Evolutionary conservation across 192 early-diverging fungal genomes (phyloP), one percentile per base, ranked within the genome.

Genomic region (Rhizophagus sp.): DNA sequence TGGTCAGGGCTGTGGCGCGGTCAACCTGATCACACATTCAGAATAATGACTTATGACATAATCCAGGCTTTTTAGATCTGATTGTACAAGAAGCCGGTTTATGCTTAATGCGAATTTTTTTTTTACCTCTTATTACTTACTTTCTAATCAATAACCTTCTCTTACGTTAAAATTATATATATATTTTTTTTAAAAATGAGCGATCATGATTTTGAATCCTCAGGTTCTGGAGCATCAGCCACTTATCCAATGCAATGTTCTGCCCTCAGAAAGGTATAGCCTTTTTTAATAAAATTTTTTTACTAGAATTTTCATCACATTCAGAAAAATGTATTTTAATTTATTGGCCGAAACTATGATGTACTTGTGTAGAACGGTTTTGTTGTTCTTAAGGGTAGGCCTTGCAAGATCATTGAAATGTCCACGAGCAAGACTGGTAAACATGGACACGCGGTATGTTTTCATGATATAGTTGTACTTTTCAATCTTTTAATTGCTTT

Each of bases 381-480:
- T 89, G 98, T 99, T 82, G 92, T 96, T 79, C 95, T 99, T 85
- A 99, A 99, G 92, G 95, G 96, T 78, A 95, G 96, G 76, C 98
- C 98, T 85, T 99, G 98, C 93, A 99, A 99, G 95, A 98, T 99
- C 74, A 92, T 97, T 69, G 97, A 98, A 85, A 99, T 99, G 96
- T 97, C 97, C 74, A 99, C 98, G 88, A 99, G 97, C 89, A 99
- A 99, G 94, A 99, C 98, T 82, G 98, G 98, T 85, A 99, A 99
- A 96, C 98, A 99, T 95, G 98, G 97, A 77, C 98, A 99, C 92
- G 98, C 98, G 30, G 78, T 71, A 79, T 33, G 73, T 62, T 44
- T 30, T 44, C 17, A 13, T 27, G 11, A 2, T 27, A 65, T 13
- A 30, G 3, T 30, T 22, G 3, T 12, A 27, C 12, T n/a, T 47